phyloP scores from a whole-genome alignment of 257 asterid genomes.

The Osmanthus fragrans region DNA sequence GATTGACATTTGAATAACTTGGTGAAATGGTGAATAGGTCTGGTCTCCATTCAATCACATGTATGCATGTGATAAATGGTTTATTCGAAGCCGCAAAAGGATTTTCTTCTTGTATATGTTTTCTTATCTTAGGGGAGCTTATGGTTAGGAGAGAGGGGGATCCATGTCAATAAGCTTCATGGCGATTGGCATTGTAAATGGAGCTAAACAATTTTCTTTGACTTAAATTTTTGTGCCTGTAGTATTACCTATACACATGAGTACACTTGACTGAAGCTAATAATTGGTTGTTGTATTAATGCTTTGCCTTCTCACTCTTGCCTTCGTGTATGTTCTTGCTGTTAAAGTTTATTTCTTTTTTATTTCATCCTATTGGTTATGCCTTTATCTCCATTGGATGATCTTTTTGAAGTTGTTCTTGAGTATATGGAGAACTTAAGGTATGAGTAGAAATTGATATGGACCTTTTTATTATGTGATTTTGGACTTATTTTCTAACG shows the following conservation, averaged over 20 bases:
- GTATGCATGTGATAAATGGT: neutral
- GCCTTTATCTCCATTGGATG: neutral
- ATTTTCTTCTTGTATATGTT: neutral
- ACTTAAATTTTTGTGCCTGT: neutral
- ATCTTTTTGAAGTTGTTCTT: too few relatives aligned
- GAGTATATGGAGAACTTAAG: too few relatives aligned
- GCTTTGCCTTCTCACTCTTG: neutral
- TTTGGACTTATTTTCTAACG: neutral
- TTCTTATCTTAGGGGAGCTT: neutral
- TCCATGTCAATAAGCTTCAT: neutral
- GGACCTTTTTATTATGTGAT: neutral
- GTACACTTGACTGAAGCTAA: neutral
- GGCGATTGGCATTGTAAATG: neutral
- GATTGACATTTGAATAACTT: neutral
- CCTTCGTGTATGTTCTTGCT: neutral
- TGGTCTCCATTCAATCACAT: neutral
- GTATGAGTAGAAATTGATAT: neutral
- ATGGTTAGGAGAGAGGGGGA: neutral
- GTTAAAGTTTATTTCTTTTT: neutral
- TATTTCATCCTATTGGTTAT: neutral
- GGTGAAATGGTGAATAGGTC: neutral
- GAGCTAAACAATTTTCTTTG: neutral
- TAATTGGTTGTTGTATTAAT: neutral
- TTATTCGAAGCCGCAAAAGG: neutral
- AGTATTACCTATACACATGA: neutral